phyloP scores from a whole-genome alignment of 2,329 filamentous ascomycete genomes.

The Byssoonygena ceratinophila region DNA sequence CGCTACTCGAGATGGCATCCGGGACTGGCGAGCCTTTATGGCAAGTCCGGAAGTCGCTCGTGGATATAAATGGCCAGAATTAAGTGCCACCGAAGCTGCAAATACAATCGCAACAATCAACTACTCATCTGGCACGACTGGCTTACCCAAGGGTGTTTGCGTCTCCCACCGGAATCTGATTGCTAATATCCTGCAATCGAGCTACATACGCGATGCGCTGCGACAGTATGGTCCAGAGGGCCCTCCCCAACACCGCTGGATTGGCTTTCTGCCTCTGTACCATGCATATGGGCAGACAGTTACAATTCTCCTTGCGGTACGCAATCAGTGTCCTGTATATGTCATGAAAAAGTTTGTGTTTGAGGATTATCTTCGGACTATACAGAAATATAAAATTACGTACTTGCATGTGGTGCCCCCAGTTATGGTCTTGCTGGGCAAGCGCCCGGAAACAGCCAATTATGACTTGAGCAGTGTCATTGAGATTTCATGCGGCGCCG shows the following conservation, averaged over 20 bases:
- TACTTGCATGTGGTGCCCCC: constrained; percentile 76
- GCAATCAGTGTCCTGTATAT: constrained; percentile 43
- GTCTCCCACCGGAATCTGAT: constrained; percentile 74
- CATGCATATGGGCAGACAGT: constrained; percentile 26
- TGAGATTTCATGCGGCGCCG: constrained; percentile 78
- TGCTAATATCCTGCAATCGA: constrained; percentile 54
- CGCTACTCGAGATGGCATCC: constrained; percentile 16
- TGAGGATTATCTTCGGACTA: constrained; percentile 61
- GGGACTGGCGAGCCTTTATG: constrained; percentile 18
- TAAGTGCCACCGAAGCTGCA: constrained; percentile 6
- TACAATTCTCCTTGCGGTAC: constrained; percentile 41
- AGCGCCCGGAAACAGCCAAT: constrained; percentile 63
- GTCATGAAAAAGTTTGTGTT: constrained; percentile 74
- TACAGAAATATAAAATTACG: constrained; percentile 64
- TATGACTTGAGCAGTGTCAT: constrained; percentile 70
- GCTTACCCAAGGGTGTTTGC: constrained; percentile 82
- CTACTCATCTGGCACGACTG: constrained; percentile 83
- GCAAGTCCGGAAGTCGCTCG: not conserved
- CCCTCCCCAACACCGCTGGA: constrained; percentile 4
- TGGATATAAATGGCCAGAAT: constrained; percentile 8
- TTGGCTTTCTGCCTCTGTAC: constrained; percentile 13
- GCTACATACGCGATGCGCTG: constrained; percentile 23
- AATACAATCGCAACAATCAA: constrained; percentile 40
- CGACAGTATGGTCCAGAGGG: not conserved
- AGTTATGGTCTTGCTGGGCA: constrained; percentile 66